Base-by-base conservation (phyloP, 441 rosid genomes). In the Gossypium davidsonii region DNA sequence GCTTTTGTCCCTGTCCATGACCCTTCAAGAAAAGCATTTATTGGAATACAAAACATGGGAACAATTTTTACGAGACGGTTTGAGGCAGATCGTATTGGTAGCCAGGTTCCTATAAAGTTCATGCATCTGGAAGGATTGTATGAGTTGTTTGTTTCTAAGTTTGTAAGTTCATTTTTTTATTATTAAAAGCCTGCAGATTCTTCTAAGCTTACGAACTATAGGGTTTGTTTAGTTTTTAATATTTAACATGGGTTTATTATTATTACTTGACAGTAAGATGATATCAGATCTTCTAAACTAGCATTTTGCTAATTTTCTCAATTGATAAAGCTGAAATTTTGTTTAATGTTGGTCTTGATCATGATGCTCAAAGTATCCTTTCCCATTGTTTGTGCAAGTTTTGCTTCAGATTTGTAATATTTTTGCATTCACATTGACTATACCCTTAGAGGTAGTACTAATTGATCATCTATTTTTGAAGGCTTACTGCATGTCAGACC, bases 1-100 rank as follows among this genome's bases (percentile, higher is more conserved):
- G 94, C 94, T 72, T 93, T 96, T 87, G 98, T 96, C 78, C 98
- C 99, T 34, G 98, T 96, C 74, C 98, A 92, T 52, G 98, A 88
- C 82, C 98, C 98, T 82, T 92, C 99, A 21, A 86, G 98, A 63
- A 81, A 89, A 78, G 93, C 99, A 73, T 90, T 85, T 83, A 90
- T 92, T 76, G 98, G 98, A 72, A 93, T 96, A 83, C 98, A 96
- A 79, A 90, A 85, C 74, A 89, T 91, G 97, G 97, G 97, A 71
- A 92, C 97, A 75, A 79, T 91, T 75, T 96, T 91, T 75, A 91
- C 98, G 23, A 86, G 97, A 84, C 91, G 97, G 80, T 96, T 89
- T 77, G 98, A 93, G 87, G 92, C 98, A 58, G 98, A 93, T 81
- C 97, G 83, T 74, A 84, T 96, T 70, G 89, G 89, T 80, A 90